Evolutionary conservation across 176 grass and related monocot species (phyloP).

Genomic region (Oryza meridionalis): DNA sequence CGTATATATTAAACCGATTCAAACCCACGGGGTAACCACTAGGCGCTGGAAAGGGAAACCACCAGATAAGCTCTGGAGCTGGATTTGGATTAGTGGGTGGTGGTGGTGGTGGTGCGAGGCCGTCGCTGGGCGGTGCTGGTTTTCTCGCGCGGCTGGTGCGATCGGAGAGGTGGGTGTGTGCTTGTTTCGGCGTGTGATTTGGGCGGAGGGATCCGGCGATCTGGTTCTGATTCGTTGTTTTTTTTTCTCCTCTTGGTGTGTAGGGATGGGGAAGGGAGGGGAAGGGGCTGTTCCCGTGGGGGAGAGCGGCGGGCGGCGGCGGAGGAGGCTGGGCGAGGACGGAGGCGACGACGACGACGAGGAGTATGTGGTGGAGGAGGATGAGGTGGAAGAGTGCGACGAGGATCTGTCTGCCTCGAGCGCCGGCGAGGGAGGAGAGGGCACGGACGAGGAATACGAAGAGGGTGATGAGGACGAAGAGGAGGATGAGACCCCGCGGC

Average conservation of each 20-base stretch:
- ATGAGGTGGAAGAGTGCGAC: slow-evolving; percentile 53
- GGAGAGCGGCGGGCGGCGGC: slow-evolving; percentile 28
- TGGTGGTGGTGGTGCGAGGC: slow-evolving; percentile 1
- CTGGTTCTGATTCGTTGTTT: slow-evolving; percentile 43
- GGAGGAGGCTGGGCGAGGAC: slow-evolving; percentile 34
- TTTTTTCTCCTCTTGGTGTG: slow-evolving; percentile 26
- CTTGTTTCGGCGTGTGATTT: slow-evolving; percentile 14
- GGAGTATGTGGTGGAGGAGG: slow-evolving; percentile 55
- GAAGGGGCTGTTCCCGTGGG: slow-evolving; percentile 38
- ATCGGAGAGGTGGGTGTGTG: slow-evolving; percentile 3
- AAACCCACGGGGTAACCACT: slow-evolving; percentile 1
- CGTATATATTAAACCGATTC: slow-evolving; percentile 24
- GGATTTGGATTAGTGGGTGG: not conserved
- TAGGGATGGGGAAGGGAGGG: slow-evolving; percentile 61
- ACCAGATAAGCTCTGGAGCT: not conserved
- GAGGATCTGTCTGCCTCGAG: slow-evolving; percentile 43
- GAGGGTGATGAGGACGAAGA: slow-evolving; percentile 48
- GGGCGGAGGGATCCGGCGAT: slow-evolving; percentile 47
- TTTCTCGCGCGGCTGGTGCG: slow-evolving; percentile 40
- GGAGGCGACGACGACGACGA: slow-evolving; percentile 59
- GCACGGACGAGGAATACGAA: slow-evolving; percentile 41
- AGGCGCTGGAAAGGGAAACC: not conserved
- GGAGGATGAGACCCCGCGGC: slow-evolving; percentile 26
- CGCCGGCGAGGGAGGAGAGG: slow-evolving; percentile 41
- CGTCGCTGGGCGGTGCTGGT: slow-evolving; percentile 6